Evolutionary conservation across 2,329 filamentous ascomycete species (phyloP).

Genomic region (Verticillium tricorpus): DNA sequence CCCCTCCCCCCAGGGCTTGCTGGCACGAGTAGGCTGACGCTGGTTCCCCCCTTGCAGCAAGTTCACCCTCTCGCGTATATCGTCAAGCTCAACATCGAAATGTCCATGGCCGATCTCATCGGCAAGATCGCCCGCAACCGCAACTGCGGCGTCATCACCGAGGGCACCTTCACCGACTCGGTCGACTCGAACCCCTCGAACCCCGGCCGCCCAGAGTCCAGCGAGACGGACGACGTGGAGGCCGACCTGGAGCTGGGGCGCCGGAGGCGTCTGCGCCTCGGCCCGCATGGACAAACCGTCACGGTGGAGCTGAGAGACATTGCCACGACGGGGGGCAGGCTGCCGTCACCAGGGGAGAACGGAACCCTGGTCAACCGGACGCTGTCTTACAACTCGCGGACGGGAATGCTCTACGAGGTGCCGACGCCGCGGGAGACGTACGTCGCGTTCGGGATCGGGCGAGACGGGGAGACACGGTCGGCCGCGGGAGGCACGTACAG

Average conservation of each 20-base stretch:
- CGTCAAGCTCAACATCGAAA: conserved; percentile 50
- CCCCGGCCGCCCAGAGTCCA: neutral
- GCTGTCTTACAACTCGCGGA: neutral
- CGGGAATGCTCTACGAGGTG: neutral
- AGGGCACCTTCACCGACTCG: conserved; percentile 1
- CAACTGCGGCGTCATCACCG: conserved; percentile 7
- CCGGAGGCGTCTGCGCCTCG: neutral
- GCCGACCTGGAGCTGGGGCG: neutral
- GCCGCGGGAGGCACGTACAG: neutral
- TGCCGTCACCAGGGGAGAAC: neutral
- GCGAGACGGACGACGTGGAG: neutral
- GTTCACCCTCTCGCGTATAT: conserved; percentile 48
- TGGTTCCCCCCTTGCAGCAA: conserved; percentile 32
- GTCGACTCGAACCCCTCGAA: neutral
- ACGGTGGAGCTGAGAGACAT: neutral
- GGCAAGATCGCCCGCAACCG: conserved; percentile 26
- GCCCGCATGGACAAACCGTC: neutral
- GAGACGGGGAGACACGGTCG: neutral
- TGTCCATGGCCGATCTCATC: conserved; percentile 50
- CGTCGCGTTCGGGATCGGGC: neutral
- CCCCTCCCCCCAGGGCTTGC: no score
- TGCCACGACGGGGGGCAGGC: neutral
- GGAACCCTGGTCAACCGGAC: neutral
- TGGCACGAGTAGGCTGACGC: neutral
- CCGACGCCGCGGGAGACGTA: neutral